These are phyloP conservation scores for Huntiella moniliformis DNA, from an alignment of 2,329 filamentous ascomycete genomes.

Conservation along the genomic window DNA sequence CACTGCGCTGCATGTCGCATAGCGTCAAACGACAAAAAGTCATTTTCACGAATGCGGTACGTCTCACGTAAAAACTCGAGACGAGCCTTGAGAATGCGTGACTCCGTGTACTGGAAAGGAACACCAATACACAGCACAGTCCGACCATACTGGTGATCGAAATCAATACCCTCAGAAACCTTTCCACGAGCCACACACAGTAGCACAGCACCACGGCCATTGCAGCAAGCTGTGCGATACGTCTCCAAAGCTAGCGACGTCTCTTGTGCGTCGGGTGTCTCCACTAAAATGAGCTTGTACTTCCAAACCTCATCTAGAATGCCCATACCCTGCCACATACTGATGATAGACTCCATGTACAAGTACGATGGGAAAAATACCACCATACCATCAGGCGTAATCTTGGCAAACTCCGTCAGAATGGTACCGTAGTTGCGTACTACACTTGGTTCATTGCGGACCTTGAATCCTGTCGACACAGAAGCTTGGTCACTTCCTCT, in stretches of 20 bases:
- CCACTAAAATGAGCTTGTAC: slow-evolving; percentile 93
- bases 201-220: slow-evolving; percentile 80
- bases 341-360: slow-evolving; percentile 98
- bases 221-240: slow-evolving; percentile 92
- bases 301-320: slow-evolving; percentile 97
- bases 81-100: slow-evolving; percentile 83
- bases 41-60: slow-evolving; percentile 89
- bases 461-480: slow-evolving; percentile 85
- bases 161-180: slow-evolving; percentile 95
- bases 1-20: slow-evolving; percentile 99
- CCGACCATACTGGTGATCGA: slow-evolving; percentile 94
- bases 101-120: slow-evolving; percentile 97
- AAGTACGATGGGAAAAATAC: slow-evolving; percentile 98
- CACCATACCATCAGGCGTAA: slow-evolving; percentile 94
- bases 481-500: slow-evolving; percentile 84
- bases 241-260: slow-evolving; percentile 90
- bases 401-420: slow-evolving; percentile 83
- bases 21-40: slow-evolving; percentile 95
- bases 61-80: slow-evolving; percentile 94
- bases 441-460: slow-evolving; percentile 89
- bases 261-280: slow-evolving; percentile 93
- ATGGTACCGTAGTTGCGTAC: slow-evolving; percentile 91
- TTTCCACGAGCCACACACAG: slow-evolving; percentile 94
- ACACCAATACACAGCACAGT: slow-evolving; percentile 93
- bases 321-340: slow-evolving; percentile 98